Base-by-base conservation (phyloP, 2,329 filamentous ascomycete species). In the Setomelanomma holmii region DNA sequence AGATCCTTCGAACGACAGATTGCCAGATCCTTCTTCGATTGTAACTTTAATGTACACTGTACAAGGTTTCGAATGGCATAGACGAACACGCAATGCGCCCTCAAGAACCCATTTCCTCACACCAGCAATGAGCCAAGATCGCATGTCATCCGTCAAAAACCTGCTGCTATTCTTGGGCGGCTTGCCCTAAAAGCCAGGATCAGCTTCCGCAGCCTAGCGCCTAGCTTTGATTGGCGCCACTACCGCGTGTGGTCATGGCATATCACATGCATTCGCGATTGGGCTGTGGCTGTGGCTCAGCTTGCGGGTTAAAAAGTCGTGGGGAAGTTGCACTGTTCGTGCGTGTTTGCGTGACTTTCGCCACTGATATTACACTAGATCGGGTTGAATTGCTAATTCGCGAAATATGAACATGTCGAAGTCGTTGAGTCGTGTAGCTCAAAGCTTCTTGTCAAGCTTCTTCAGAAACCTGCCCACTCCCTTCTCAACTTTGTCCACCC, bases 361-460 rank as follows among this genome's bases (percentile, higher is more conserved):
- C 27, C 27, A 30, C 27, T 30, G 14, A 10, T 30, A 30, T 30
- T 14, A 21, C 34, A 42, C 27, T n/a, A 39, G 39, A 46, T 48
- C 11, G 40, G 34, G 23, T 51, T 46, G 44, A 52, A 58, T 60
- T 46, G 58, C 61, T 57, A 51, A 53, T 40, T 49, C 21, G 57
- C 50, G 44, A 11, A 51, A 42, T 34, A 45, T 42, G 45, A 36
- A 38, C 30, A 50, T 43, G 47, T 33, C 27, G 50, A 48, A 33
- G 16, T 36, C 34, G 34, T 45, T 40, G 27, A 11, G 10, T 30
- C 27, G 27, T 27, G n/a, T 17, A 21, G 14, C 45, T 58, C 46
- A 67, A 41, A 88, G 87, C 69, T 86, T 89, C 84, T 90, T 91
- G 78, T 92, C 89, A 73, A 92, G 82, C 76, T 87, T 90, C 82